These are phyloP conservation scores for Rhizopus stolonifer DNA, from an alignment of 371 early-diverging fungal species.

Conservation along the genomic window DNA sequence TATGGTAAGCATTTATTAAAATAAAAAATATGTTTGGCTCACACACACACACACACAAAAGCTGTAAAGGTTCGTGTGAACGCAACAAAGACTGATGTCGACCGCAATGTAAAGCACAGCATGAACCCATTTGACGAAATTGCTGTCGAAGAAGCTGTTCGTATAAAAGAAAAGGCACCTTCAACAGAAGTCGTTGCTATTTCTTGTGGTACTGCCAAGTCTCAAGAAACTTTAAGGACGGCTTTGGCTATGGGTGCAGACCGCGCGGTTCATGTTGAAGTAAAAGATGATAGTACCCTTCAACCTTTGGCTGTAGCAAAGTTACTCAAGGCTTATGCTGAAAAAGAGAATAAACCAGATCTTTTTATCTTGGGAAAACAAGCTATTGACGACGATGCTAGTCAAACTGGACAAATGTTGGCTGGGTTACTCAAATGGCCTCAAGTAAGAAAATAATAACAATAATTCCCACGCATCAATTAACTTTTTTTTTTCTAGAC, in stretches of 20 bases:
- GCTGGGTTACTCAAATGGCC: constrained; percentile 95
- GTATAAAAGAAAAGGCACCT: constrained; percentile 81
- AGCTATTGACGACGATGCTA: constrained; percentile 97
- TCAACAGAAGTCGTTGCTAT: constrained; percentile 85
- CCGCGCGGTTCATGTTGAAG: constrained; percentile 93
- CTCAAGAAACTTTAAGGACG: constrained; percentile 92
- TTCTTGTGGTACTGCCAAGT: constrained; percentile 88
- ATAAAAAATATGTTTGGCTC: background rate
- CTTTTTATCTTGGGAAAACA: constrained; percentile 97
- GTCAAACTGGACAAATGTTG: constrained; percentile 98
- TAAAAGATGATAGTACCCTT: constrained; percentile 67
- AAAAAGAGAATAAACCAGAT: constrained; percentile 87
- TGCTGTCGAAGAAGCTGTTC: constrained; percentile 95
- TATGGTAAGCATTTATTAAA: constrained; percentile 62
- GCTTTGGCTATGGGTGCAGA: constrained; percentile 99
- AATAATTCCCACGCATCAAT: constrained; percentile 23
- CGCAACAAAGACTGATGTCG: constrained; percentile 86
- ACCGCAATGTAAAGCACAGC: constrained; percentile 95
- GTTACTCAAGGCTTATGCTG: constrained; percentile 81
- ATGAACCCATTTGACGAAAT: constrained; percentile 99
- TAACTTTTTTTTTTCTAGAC: constrained; percentile 56
- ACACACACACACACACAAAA: no score
- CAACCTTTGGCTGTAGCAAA: constrained; percentile 93
- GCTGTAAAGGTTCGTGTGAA: constrained; percentile 97
- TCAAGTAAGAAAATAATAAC: constrained; percentile 60